These are phyloP conservation scores for Auriscalpium microsporum DNA, from an alignment of 768 basidiomycete genomes.

Conservation along the genomic window DNA sequence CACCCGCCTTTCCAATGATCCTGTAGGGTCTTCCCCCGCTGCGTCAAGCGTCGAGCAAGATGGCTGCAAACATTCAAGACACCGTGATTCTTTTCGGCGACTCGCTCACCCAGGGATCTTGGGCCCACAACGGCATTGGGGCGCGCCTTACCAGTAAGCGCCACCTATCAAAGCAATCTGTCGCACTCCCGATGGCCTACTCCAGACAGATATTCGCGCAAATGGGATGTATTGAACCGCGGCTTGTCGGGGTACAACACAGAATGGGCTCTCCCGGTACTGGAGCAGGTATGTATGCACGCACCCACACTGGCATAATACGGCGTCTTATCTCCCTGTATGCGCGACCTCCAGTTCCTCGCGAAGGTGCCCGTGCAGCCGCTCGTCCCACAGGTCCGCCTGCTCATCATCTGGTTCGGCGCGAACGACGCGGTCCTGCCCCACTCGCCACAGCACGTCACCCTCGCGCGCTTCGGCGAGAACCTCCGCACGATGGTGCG, in stretches of 20 bases:
- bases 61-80: conserved; percentile 56
- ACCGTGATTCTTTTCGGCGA: conserved; percentile 73
- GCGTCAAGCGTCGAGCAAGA: conserved; percentile 15
- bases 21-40: no score
- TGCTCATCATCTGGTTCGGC: conserved; percentile 87
- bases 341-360: conserved; percentile 38
- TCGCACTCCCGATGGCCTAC: background rate
- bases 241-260: conserved; percentile 83
- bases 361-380: conserved; percentile 40
- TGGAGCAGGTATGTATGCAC: conserved; percentile 50
- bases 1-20: no score
- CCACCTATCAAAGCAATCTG: background rate
- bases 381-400: conserved; percentile 48
- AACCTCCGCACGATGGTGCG: conserved; percentile 60
- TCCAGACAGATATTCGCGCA: conserved; percentile 62
- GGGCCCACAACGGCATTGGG: conserved; percentile 53
- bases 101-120: conserved; percentile 68
- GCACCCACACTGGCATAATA: background rate
- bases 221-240: conserved; percentile 80
- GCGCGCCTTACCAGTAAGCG: conserved; percentile 58
- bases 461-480: conserved; percentile 49
- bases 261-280: conserved; percentile 74
- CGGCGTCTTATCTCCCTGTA: no score
- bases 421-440: conserved; percentile 76
- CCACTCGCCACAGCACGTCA: conserved; percentile 67